Evolutionary conservation across 106 monocot species (phyloP).

Genomic region (Acorus gramineus): DNA sequence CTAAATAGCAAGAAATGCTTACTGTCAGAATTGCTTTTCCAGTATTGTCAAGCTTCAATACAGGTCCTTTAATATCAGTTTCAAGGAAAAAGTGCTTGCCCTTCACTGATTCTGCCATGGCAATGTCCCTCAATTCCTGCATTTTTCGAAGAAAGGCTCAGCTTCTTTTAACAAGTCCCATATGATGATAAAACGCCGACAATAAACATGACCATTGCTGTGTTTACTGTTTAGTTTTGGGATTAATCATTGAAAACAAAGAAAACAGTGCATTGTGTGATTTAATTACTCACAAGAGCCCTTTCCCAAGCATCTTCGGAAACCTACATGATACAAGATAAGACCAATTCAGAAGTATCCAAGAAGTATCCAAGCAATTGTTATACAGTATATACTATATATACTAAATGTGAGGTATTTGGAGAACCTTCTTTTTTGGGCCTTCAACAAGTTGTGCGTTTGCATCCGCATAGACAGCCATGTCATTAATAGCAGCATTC

Average conservation of each 20-base stretch:
- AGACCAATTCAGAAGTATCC: background rate
- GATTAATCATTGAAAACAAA: background rate
- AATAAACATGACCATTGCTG: too few species aligned
- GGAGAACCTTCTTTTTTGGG: slow-evolving; percentile 67
- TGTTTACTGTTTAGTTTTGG: too few species aligned
- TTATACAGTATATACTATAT: background rate
- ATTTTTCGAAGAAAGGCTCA: background rate
- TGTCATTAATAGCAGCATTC: slow-evolving; percentile 84
- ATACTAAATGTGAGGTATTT: too few species aligned
- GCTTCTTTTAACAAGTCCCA: too few species aligned
- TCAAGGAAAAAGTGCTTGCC: too few species aligned
- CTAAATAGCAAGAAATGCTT: slow-evolving; percentile 9
- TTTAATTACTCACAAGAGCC: slow-evolving; percentile 51
- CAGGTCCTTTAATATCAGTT: slow-evolving; percentile 94
- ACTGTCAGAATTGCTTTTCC: slow-evolving; percentile 88
- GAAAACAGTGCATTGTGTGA: background rate
- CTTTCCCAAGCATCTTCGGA: slow-evolving; percentile 75
- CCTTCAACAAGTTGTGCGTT: slow-evolving; percentile 58
- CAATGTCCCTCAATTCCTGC: slow-evolving; percentile 88
- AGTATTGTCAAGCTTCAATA: slow-evolving; percentile 82
- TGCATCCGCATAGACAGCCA: slow-evolving; percentile 74
- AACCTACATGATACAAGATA: slow-evolving; percentile 37
- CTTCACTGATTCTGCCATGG: slow-evolving; percentile 18
- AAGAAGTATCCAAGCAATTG: slow-evolving; percentile 1
- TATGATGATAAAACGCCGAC: too few species aligned